phyloP scores from a whole-genome alignment of 495 filamentous ascomycete species.

The Penicillium parvum region DNA sequence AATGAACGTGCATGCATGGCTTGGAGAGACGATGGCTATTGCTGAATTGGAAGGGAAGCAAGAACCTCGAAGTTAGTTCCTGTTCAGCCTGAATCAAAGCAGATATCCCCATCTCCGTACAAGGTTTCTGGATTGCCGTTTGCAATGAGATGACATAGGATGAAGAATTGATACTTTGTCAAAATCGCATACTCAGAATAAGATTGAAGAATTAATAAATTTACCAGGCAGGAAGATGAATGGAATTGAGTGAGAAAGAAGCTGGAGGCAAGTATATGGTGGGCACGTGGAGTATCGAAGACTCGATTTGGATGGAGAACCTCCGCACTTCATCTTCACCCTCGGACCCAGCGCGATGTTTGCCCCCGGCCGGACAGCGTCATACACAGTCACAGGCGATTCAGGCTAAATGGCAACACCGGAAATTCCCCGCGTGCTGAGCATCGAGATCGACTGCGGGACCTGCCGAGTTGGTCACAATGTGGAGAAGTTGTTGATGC shows the following conservation, averaged over 20 bases:
- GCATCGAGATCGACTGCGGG: constrained; percentile 21
- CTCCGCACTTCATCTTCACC: too few species aligned
- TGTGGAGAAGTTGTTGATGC: constrained; percentile 10
- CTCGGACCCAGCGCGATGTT: too few species aligned
- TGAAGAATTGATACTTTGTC: too few species aligned
- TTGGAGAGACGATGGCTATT: neutral
- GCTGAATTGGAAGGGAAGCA: neutral
- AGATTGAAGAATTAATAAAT: too few species aligned
- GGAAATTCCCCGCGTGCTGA: constrained; percentile 18
- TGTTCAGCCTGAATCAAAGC: neutral
- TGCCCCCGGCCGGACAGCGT: neutral
- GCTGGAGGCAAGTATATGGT: too few species aligned
- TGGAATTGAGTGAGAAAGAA: too few species aligned
- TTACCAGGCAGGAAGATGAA: too few species aligned
- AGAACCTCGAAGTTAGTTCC: neutral
- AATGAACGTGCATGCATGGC: neutral
- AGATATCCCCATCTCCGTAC: neutral
- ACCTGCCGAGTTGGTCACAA: constrained; percentile 15
- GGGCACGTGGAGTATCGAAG: too few species aligned
- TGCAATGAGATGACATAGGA: too few species aligned
- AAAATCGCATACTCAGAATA: too few species aligned
- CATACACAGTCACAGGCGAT: constrained; percentile 16
- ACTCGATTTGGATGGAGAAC: too few species aligned
- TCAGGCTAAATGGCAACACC: constrained; percentile 23
- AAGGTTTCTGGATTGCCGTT: too few species aligned